phyloP scores from a whole-genome alignment of 2,329 filamentous ascomycete genomes.

The Epichloe aotearoae region DNA sequence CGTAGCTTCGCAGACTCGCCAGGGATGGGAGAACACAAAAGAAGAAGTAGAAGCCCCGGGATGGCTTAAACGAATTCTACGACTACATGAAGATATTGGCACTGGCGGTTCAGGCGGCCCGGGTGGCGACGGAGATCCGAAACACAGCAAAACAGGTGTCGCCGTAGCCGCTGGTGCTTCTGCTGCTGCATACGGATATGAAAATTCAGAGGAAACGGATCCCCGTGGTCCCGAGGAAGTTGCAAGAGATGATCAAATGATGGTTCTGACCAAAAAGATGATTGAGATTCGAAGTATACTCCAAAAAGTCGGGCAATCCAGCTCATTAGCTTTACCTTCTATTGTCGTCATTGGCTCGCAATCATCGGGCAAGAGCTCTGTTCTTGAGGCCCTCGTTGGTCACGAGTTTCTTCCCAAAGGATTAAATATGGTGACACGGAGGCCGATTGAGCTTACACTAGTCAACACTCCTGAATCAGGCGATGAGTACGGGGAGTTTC shows the following conservation, averaged over 20 bases:
- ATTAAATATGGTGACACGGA: slow-evolving; percentile 94
- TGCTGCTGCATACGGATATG: slow-evolving; percentile 67
- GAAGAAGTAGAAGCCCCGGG: slow-evolving; percentile 56
- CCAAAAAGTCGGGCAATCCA: slow-evolving; percentile 73
- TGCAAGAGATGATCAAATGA: slow-evolving; percentile 94
- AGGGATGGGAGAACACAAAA: slow-evolving; percentile 70
- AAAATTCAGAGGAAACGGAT: slow-evolving; percentile 53
- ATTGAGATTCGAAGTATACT: slow-evolving; percentile 93
- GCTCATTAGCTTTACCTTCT: slow-evolving; percentile 75
- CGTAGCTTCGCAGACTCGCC: slow-evolving; percentile 65
- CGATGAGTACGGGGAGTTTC: slow-evolving; percentile 91
- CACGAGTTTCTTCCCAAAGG: slow-evolving; percentile 97
- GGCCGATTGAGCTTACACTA: slow-evolving; percentile 90
- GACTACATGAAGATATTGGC: slow-evolving; percentile 45
- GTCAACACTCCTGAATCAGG: slow-evolving; percentile 84
- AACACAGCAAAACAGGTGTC: slow-evolving; percentile 45
- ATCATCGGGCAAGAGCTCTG: slow-evolving; percentile 95
- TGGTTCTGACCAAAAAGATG: slow-evolving; percentile 98
- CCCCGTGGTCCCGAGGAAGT: slow-evolving; percentile 47
- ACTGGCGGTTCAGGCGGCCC: slow-evolving; percentile 35
- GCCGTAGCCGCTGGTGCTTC: slow-evolving; percentile 57
- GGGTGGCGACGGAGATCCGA: slow-evolving; percentile 37
- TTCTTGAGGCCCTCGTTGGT: slow-evolving; percentile 90
- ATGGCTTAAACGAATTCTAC: slow-evolving; percentile 67
- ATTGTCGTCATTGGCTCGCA: slow-evolving; percentile 99